Evolutionary conservation across 192 early-diverging fungal genomes (phyloP), one percentile per base, ranked within the genome.

Genomic region (Diversispora eburnea): DNA sequence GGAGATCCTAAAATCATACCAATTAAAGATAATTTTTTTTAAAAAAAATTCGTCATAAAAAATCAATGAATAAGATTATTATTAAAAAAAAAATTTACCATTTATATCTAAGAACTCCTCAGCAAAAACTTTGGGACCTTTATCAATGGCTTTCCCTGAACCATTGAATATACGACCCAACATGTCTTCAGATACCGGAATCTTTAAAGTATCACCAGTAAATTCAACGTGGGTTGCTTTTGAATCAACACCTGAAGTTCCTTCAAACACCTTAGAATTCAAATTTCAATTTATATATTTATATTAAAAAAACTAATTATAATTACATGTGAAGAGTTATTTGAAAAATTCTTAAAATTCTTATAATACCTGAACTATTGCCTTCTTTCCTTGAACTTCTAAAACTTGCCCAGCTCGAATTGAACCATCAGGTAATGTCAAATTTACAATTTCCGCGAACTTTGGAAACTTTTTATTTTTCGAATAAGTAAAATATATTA

Each of bases 141-240:
- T 92, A 76, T 99, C 96, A 75, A 99, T 99, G 19, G 92, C 85
- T 86, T 99, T 99, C 78, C 98, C 98, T 39, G 96, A 98, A 69
- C 98, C 98, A 87, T 98, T 98, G 83, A 98, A 99, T 39, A 98
- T 92, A 72, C 98, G 92, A 64, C 98, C 98, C 81, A 99, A 84
- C 95, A 99, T 98, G 78, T 99, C 98, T 79, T 99, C 96, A 20
- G 94, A 97, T 39, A 99, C 98, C 5, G 98, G 94, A 79, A 98
- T 98, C 77, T 94, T 94, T 43, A 95, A 85, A 47, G 94, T 94
- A 73, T 98, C 92, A 42, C 98, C 98, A 7, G 94, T 93, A 77
- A 99, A 99, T 79, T 94, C 93, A 47, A 94, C 96, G 60, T 92
- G 93, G 10, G 96, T 98, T 54, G 89, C 85, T 84, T 97, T 99